Conservation (phyloP, 768 basidiomycete species). For the Chiua virens region DNA sequence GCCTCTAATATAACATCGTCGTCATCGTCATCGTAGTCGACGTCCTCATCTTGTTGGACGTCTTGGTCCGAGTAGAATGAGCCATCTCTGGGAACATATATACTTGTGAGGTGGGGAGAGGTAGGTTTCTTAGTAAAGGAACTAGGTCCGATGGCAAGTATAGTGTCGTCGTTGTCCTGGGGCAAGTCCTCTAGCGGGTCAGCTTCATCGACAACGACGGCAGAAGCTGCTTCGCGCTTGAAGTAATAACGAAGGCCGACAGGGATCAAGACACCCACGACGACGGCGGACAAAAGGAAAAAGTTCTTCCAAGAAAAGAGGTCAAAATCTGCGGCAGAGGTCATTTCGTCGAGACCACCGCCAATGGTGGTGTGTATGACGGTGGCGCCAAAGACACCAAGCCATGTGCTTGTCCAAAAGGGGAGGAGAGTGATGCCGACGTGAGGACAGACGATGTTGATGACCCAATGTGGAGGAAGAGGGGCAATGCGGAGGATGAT, state of each 20-base stretch:
- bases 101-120: constrained; percentile 25
- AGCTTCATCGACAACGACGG: constrained; percentile 36
- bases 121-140: constrained; percentile 43
- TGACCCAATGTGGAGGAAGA: constrained; percentile 94
- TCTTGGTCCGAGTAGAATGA: constrained; percentile 41
- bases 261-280: constrained; percentile 90
- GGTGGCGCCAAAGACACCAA: constrained; percentile 87
- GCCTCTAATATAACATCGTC: constrained; percentile 78
- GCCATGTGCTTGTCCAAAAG: constrained; percentile 89
- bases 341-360: constrained; percentile 93
- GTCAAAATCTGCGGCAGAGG: constrained; percentile 89
- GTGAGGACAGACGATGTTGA: constrained; percentile 91
- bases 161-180: constrained; percentile 41
- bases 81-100: constrained; percentile 39
- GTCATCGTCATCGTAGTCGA: constrained; percentile 61
- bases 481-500: constrained; percentile 95
- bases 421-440: constrained; percentile 81
- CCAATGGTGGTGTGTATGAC: constrained; percentile 97
- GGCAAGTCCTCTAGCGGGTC: constrained; percentile 35
- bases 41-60: constrained; percentile 57
- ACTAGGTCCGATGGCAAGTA: constrained; percentile 59
- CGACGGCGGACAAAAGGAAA: constrained; percentile 78
- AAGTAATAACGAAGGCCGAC: constrained; percentile 87
- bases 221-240: constrained; percentile 53
- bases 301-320: constrained; percentile 92